phyloP scores from a whole-genome alignment of 257 asterid genomes.

The Forsythia suspensa region DNA sequence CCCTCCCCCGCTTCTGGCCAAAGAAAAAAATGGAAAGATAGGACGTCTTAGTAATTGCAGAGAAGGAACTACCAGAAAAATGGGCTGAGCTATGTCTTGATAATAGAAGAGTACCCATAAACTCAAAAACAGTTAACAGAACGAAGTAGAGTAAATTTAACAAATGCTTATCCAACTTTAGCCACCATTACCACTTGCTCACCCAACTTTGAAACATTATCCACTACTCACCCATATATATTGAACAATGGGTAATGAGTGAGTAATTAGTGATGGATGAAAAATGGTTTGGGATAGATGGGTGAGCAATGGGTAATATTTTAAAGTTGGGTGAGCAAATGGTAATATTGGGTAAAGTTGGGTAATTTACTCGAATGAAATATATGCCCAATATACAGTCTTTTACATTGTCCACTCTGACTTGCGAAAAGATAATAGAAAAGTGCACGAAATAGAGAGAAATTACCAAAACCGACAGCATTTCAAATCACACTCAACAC shows the following conservation, averaged over 20 bases:
- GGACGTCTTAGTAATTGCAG: conserved; percentile 4
- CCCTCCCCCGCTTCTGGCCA: not conserved
- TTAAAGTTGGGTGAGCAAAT: too few species aligned
- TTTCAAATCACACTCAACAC: not conserved
- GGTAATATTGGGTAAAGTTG: too few species aligned
- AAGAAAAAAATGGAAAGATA: not conserved
- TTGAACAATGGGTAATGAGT: too few species aligned
- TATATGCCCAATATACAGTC: not conserved
- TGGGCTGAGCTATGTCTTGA: not conserved
- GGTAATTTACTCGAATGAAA: too few species aligned
- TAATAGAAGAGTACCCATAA: not conserved
- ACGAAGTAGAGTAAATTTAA: not conserved
- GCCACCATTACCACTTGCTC: too few species aligned
- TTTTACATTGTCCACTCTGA: not conserved
- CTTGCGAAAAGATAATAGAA: not conserved
- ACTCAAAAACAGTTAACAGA: not conserved
- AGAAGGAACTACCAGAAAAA: not conserved
- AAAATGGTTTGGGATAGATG: too few species aligned
- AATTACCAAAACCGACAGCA: not conserved
- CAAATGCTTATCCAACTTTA: too few species aligned
- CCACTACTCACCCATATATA: too few species aligned
- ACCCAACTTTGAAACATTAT: too few species aligned
- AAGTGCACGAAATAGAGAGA: not conserved
- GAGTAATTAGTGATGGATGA: too few species aligned
- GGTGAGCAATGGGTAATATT: too few species aligned